Evolutionary conservation across 352 stramenopile genomes (phyloP), one percentile per base, ranked within the genome.

Genomic region (Phytophthora syringae): DNA sequence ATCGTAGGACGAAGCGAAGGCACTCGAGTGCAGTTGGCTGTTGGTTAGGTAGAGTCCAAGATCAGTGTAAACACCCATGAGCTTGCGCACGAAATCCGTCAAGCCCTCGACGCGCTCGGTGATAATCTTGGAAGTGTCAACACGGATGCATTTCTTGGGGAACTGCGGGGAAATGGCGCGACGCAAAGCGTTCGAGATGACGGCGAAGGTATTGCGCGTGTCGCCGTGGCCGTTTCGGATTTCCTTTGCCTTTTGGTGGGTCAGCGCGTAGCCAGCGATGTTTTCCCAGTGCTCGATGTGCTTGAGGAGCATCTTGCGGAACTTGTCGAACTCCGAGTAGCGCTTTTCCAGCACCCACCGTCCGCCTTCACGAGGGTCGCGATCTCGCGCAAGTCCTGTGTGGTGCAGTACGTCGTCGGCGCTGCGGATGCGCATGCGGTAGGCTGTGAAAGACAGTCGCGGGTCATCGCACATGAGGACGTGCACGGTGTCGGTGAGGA

Each of bases 291-390:
- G 52, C 32, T 76, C 67, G 43, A 84, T 82, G 20, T 67, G 50
- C 30, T 76, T 65, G 21, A 88, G 30, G 40, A 84, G 64, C 16
- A 54, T 28, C 18, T 62, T 56, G 37, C 78, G 82, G 49, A 89
- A 82, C 9, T 32, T 36, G n/a, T 60, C 54, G 50, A 86, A 90
- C 70, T 89, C 77, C 11, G 79, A 88, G 51, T 84, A 90, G 28
- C 79, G 77, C 30, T 84, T 85, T 53, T 77, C 66, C 50, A 90
- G 64, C 34, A 82, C 54, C 82, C 82, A 90, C 45, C 60, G 64
- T 42, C 56, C 61, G 13, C 59, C 65, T 11, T 45, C 65, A 28
- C 52, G 48, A 11, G 59, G 36, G n/a, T 51, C 30, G 9, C 30
- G 49, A 32, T 72, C 57, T 52, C 57, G 57, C 10, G 59, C 65